Percentiles rank a stretch among this genome's conserved stretches.
These are phyloP conservation scores for Lasiodiplodia sp. DNA, from an alignment of 2,329 filamentous ascomycete genomes.

Conservation along the genomic window DNA sequence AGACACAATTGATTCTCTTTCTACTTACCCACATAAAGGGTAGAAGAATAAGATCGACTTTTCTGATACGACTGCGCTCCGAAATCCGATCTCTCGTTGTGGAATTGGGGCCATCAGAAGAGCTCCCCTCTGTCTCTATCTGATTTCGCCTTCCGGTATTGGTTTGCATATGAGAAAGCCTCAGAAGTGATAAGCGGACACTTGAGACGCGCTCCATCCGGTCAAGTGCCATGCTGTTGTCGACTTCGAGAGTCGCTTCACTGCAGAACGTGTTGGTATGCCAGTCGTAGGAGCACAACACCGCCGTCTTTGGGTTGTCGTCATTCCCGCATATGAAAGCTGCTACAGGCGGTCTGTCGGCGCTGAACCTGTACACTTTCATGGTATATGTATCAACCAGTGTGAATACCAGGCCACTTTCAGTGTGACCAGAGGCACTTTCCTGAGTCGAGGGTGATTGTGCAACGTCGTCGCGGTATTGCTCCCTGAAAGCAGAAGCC, in stretches of 20 bases:
- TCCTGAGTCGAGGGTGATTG: background rate
- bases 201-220: background rate
- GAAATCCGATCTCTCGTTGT: background rate
- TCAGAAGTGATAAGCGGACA: background rate
- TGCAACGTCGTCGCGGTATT: conserved; percentile 37
- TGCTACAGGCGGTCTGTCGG: conserved; percentile 44
- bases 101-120: background rate
- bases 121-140: background rate
- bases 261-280: conserved; percentile 43
- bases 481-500: background rate
- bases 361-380: conserved; percentile 47
- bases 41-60: background rate
- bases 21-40: background rate
- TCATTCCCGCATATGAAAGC: conserved; percentile 49
- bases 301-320: conserved; percentile 49
- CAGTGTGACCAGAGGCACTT: conserved; percentile 29
- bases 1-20: background rate
- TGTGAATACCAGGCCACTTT: conserved; percentile 40
- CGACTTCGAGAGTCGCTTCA: conserved; percentile 50
- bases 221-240: conserved; percentile 31
- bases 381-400: conserved; percentile 51
- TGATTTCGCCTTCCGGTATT: background rate
- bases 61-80: background rate
- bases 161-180: background rate
- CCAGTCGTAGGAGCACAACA: conserved; percentile 53